Conservation (phyloP, 495 filamentous ascomycete genomes). For the Penicillium cataractarum region DNA sequence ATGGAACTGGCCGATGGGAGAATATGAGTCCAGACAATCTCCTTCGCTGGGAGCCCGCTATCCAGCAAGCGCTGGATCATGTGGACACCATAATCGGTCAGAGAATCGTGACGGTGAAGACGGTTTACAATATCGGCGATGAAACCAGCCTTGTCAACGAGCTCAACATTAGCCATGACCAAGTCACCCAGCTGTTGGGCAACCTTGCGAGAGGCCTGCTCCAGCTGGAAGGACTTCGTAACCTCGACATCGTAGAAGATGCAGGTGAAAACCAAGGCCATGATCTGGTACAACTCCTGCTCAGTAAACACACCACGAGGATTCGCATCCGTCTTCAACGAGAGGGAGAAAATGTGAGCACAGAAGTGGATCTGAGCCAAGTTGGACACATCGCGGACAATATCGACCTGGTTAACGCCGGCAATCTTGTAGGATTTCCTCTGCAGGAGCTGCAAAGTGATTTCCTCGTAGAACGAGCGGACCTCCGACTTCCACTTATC, state of each 20-base stretch:
- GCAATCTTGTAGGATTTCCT: conserved; percentile 55
- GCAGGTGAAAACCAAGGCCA: conserved; percentile 62
- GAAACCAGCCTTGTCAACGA: conserved; percentile 52
- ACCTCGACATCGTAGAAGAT: conserved; percentile 70
- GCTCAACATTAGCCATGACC: conserved; percentile 64
- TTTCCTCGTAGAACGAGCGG: conserved; percentile 54
- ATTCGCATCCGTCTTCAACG: conserved; percentile 64
- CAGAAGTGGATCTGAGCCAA: conserved; percentile 62
- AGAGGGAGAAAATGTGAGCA: conserved; percentile 64
- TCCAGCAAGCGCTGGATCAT: conserved; percentile 71
- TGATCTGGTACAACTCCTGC: conserved; percentile 60
- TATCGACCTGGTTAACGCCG: conserved; percentile 60
- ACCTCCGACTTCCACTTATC: conserved; percentile 56
- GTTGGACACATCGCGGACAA: conserved; percentile 66
- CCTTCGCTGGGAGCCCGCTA: conserved; percentile 57
- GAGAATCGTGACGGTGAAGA: conserved; percentile 45
- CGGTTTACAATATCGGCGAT: conserved; percentile 51
- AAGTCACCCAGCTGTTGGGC: conserved; percentile 62
- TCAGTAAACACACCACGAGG: conserved; percentile 60
- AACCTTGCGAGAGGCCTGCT: conserved; percentile 56
- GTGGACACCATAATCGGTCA: conserved; percentile 67
- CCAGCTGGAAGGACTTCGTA: conserved; percentile 64
- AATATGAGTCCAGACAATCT: conserved; percentile 74
- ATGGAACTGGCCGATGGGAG: conserved; percentile 62
- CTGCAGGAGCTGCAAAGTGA: conserved; percentile 54